phyloP scores from a whole-genome alignment of 202 grass and related monocot species.

The Dendrocalamus latiflorus region DNA sequence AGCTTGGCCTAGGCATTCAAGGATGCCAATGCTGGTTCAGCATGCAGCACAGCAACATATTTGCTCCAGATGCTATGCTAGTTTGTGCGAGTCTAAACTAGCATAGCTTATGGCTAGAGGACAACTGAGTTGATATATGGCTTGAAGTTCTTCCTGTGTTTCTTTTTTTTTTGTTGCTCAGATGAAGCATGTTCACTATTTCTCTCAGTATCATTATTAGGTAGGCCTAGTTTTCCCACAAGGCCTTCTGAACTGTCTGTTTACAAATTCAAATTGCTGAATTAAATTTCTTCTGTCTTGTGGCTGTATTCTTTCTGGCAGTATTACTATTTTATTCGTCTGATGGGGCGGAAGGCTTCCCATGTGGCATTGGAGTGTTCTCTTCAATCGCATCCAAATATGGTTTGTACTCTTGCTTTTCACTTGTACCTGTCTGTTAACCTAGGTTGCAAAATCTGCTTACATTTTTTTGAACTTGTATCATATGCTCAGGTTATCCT shows the following conservation, averaged over 20 bases:
- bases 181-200: constrained; percentile 1
- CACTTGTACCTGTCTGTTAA: background rate
- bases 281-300: constrained; percentile 9
- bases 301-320: constrained; percentile 34
- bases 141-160: background rate
- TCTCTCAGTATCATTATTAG: background rate
- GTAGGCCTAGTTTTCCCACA: background rate
- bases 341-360: constrained; percentile 98
- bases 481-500: constrained; percentile 69
- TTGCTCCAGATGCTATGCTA: background rate
- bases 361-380: constrained; percentile 91
- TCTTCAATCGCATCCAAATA: constrained; percentile 94
- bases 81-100: background rate
- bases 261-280: background rate
- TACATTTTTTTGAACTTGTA: constrained; percentile 13
- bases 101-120: background rate
- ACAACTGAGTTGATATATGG: background rate
- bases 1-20: background rate
- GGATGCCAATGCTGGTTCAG: background rate
- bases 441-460: background rate
- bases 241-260: background rate
- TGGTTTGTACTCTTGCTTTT: constrained; percentile 46
- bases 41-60: background rate
- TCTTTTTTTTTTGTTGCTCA: background rate
- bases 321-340: constrained; percentile 98